phyloP scores from a whole-genome alignment of 495 filamentous ascomycete genomes.

The Sphaerosporella brunnea region DNA sequence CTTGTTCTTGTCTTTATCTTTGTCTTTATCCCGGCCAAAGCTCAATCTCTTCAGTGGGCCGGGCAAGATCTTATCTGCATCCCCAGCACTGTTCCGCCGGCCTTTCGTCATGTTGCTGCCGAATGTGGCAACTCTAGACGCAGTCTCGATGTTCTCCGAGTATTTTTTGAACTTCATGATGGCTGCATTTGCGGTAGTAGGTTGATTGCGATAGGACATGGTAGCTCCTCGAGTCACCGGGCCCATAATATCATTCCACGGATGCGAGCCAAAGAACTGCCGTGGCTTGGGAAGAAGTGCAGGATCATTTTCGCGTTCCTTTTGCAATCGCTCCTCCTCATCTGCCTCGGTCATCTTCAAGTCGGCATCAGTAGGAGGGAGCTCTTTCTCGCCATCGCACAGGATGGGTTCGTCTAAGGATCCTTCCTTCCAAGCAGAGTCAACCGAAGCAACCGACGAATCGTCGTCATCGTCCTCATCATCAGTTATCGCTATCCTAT shows the following conservation, averaged over 20 bases:
- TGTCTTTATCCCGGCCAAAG: conserved; percentile 21
- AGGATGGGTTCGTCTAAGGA: conserved; percentile 13
- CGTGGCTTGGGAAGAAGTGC: conserved; percentile 10
- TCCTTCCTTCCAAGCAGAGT: conserved; percentile 15
- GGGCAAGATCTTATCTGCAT: conserved; percentile 15
- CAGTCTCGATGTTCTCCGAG: conserved; percentile 22
- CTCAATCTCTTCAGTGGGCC: conserved; percentile 15
- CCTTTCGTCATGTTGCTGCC: conserved; percentile 19
- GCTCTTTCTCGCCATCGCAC: conserved; percentile 11
- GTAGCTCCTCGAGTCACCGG: conserved; percentile 8
- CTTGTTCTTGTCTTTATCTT: conserved; percentile 17
- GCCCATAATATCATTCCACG: conserved; percentile 17
- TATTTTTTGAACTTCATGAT: conserved; percentile 15
- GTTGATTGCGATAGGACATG: conserved; percentile 15
- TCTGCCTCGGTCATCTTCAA: conserved; percentile 3
- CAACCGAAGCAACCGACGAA: conserved; percentile 8
- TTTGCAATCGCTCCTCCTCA: conserved; percentile 17
- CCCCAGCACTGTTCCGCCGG: conserved; percentile 11
- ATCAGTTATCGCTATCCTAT: background rate
- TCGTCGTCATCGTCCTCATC: conserved; percentile 22
- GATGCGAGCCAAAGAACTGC: conserved; percentile 21
- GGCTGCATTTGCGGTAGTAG: conserved; percentile 19
- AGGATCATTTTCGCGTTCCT: conserved; percentile 18
- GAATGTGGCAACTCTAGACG: conserved; percentile 24
- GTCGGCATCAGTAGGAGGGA: conserved; percentile 9